These are phyloP conservation scores for Penicillium desertorum DNA, from an alignment of 495 filamentous ascomycete species.

Conservation along the genomic window DNA sequence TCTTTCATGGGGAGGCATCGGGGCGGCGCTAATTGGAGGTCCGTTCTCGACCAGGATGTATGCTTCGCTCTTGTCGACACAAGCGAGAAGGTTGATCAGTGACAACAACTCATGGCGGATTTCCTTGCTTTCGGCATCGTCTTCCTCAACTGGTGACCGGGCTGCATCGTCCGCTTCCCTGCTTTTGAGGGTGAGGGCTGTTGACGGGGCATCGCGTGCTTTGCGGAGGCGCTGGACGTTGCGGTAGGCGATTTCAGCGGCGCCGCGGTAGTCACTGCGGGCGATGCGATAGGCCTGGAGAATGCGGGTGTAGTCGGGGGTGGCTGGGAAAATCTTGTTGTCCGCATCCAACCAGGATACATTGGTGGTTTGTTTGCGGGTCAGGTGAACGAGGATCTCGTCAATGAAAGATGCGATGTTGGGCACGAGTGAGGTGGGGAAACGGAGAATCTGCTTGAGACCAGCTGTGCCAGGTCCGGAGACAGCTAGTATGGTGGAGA, in stretches of 20 bases:
- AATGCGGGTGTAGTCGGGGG: constrained; percentile 67
- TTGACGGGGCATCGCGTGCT: constrained; percentile 49
- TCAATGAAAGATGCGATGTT: constrained; percentile 76
- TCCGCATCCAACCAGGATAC: constrained; percentile 37
- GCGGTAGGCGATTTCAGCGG: constrained; percentile 71
- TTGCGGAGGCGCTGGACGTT: constrained; percentile 57
- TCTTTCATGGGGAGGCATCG: constrained; percentile 14
- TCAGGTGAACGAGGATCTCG: constrained; percentile 62
- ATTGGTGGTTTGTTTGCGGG: constrained; percentile 39
- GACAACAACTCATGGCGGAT: constrained; percentile 67
- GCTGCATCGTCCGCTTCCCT: constrained; percentile 47
- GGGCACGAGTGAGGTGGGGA: constrained; percentile 63
- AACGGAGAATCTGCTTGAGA: constrained; percentile 62
- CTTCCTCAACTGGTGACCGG: constrained; percentile 56
- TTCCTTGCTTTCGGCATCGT: constrained; percentile 54
- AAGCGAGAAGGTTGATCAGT: constrained; percentile 84
- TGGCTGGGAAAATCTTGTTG: constrained; percentile 31
- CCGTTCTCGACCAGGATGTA: constrained; percentile 61
- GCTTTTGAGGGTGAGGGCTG: constrained; percentile 39
- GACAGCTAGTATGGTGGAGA: constrained; percentile 68
- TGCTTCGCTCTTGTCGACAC: constrained; percentile 76
- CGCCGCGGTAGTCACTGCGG: constrained; percentile 83
- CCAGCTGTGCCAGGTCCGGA: constrained; percentile 54
- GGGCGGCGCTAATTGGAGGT: constrained; percentile 13
- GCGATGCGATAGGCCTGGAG: constrained; percentile 87